Conservation (phyloP, 805 yeast species). For the Metschnikowia sp. region DNA sequence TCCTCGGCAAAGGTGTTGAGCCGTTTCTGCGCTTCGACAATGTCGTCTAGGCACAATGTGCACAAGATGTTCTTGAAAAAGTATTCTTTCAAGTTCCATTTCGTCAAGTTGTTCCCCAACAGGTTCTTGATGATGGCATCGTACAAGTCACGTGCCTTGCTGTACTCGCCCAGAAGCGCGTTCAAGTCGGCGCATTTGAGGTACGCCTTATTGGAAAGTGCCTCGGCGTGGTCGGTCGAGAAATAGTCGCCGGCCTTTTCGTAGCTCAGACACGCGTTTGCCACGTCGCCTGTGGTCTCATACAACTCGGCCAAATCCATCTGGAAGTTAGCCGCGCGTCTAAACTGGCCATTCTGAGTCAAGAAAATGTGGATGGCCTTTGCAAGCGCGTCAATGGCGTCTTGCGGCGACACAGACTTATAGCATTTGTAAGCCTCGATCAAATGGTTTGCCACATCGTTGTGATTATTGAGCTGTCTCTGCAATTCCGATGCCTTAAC, state of each 20-base stretch:
- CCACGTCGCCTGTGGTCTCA: conserved; percentile 65
- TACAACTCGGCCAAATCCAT: conserved; percentile 86
- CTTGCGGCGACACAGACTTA: conserved; percentile 66
- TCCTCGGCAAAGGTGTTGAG: conserved; percentile 59
- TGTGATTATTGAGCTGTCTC: conserved; percentile 67
- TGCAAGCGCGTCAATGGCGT: conserved; percentile 72
- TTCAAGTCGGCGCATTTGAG: conserved; percentile 86
- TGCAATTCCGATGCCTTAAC: conserved; percentile 84
- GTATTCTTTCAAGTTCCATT: conserved; percentile 92
- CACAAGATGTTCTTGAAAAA: conserved; percentile 81
- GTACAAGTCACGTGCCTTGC: conserved; percentile 71
- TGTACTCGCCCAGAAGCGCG: conserved; percentile 65
- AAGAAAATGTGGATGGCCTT: conserved; percentile 76
- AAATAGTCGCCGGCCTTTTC: conserved; percentile 97
- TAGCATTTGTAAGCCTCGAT: conserved; percentile 73
- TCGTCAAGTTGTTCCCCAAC: conserved; percentile 68
- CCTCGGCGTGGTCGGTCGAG: conserved; percentile 87
- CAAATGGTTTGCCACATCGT: conserved; percentile 87
- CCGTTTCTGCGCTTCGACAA: conserved; percentile 79
- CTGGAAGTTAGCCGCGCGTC: conserved; percentile 93
- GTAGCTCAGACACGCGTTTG: conserved; percentile 62
- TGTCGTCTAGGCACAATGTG: conserved; percentile 78
- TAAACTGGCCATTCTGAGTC: conserved; percentile 87
- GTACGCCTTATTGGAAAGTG: conserved; percentile 82
- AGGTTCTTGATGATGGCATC: conserved; percentile 76